Evolutionary conservation across 129 eudicot genomes (phyloP).

Genomic region (Scalesia atractyloides): DNA sequence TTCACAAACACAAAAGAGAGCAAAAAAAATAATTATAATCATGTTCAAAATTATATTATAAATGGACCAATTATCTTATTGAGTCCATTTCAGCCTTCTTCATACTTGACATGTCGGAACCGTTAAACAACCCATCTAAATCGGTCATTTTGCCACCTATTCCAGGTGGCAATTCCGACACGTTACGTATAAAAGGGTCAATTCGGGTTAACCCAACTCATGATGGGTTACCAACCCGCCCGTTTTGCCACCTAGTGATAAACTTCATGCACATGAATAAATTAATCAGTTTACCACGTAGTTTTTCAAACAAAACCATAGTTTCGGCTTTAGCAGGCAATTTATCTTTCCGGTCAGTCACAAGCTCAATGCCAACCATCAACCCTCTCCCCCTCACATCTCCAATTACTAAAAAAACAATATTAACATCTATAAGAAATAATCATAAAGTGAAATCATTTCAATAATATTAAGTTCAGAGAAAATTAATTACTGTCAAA

Average conservation of each 20-base stretch:
- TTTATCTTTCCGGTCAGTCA: constrained; percentile 79
- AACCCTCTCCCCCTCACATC: constrained; percentile 97
- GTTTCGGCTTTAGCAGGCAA: constrained; percentile 96
- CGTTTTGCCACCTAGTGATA: neutral
- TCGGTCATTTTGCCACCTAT: neutral
- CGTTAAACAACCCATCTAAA: neutral
- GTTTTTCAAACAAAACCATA: constrained; percentile 75
- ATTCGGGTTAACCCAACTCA: neutral
- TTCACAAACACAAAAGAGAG: constrained; percentile 4
- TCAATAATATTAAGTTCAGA: constrained; percentile 7
- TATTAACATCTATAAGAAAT: constrained; percentile 7
- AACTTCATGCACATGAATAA: neutral
- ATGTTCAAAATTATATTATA: neutral
- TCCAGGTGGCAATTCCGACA: neutral
- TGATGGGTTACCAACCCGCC: neutral
- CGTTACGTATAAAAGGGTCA: neutral
- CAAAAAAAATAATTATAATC: neutral
- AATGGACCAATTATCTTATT: neutral
- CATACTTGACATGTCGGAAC: too few relatives aligned
- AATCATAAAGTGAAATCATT: neutral
- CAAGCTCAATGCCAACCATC: constrained; percentile 97
- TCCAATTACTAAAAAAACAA: constrained; percentile 62
- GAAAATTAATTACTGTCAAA: constrained; percentile 57
- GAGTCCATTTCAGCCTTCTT: neutral
- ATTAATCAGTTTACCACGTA: constrained; percentile 55